A percentile compares a stretch with the other conserved stretches of the same genome.
Conservation (phyloP, 495 filamentous ascomycete species). For the Viridothelium virens region DNA sequence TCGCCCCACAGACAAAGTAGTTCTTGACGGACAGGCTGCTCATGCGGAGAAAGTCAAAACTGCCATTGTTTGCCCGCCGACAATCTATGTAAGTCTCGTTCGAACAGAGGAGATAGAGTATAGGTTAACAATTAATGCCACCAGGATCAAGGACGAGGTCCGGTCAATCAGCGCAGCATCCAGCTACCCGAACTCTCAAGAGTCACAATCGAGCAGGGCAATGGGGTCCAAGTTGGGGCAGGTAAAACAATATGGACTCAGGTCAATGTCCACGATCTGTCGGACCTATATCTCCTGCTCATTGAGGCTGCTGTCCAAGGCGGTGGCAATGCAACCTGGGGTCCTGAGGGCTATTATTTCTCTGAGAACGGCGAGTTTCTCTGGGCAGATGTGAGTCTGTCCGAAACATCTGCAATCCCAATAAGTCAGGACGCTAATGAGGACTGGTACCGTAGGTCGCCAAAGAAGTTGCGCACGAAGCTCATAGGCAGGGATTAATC, state of each 20-base stretch:
- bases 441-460: slow-evolving; percentile 55
- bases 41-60: slow-evolving; percentile 49
- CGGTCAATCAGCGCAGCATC: slow-evolving; percentile 57
- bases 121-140: not conserved
- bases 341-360: slow-evolving; percentile 65
- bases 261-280: slow-evolving; percentile 66
- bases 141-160: slow-evolving; percentile 56
- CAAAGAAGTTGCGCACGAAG: slow-evolving; percentile 50
- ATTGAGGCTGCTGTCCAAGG: slow-evolving; percentile 56
- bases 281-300: slow-evolving; percentile 54
- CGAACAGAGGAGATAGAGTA: not conserved
- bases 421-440: slow-evolving; percentile 64
- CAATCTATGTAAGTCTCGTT: slow-evolving; percentile 49
- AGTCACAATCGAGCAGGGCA: slow-evolving; percentile 51
- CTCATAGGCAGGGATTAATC: slow-evolving; percentile 57
- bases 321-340: slow-evolving; percentile 59
- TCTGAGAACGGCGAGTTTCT: slow-evolving; percentile 58
- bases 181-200: slow-evolving; percentile 56
- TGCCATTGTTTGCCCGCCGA: slow-evolving; percentile 69
- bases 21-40: slow-evolving; percentile 40
- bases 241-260: slow-evolving; percentile 67
- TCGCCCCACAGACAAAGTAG: slow-evolving; percentile 54
- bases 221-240: slow-evolving; percentile 54
- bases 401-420: slow-evolving; percentile 35
- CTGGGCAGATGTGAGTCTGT: slow-evolving; percentile 38